Conservation (phyloP, 768 basidiomycete species). For the Floccularia luteovirens region DNA sequence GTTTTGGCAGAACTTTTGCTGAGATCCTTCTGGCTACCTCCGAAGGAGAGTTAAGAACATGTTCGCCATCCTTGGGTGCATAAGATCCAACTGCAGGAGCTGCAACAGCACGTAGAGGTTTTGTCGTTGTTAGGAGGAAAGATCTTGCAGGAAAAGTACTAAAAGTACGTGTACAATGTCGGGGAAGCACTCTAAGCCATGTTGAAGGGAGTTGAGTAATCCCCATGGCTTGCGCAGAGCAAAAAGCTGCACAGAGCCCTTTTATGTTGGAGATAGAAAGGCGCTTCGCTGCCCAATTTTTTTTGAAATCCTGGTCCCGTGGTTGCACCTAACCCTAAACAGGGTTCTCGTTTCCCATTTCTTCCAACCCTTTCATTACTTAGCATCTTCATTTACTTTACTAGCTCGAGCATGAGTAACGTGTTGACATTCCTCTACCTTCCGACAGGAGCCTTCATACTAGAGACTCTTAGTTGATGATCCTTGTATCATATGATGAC, state of each 20-base stretch:
- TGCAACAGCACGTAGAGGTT: constrained; percentile 56
- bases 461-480: too few species aligned
- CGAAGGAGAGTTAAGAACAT: constrained; percentile 87
- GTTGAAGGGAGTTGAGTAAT: constrained; percentile 33
- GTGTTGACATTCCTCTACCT: too few species aligned
- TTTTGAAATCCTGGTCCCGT: constrained; percentile 4
- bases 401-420: too few species aligned
- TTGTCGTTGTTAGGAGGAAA: constrained; percentile 38
- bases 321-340: constrained; percentile 8
- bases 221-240: constrained; percentile 23
- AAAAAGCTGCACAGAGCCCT: background rate
- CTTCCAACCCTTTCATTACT: background rate
- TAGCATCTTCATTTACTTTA: too few species aligned
- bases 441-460: too few species aligned
- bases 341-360: background rate
- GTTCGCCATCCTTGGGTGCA: constrained; percentile 56
- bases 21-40: constrained; percentile 92
- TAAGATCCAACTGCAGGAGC: constrained; percentile 72
- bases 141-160: constrained; percentile 31
- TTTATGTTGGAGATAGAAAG: background rate
- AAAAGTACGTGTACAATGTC: constrained; percentile 37
- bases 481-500: too few species aligned
- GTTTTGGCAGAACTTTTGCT: constrained; percentile 87
- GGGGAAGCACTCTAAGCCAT: constrained; percentile 24
- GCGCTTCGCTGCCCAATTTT: constrained; percentile 7